Evolutionary conservation across 2,329 filamentous ascomycete genomes (phyloP), one percentile per base, ranked within the genome.

Genomic region (Metarhizium robertsii): DNA sequence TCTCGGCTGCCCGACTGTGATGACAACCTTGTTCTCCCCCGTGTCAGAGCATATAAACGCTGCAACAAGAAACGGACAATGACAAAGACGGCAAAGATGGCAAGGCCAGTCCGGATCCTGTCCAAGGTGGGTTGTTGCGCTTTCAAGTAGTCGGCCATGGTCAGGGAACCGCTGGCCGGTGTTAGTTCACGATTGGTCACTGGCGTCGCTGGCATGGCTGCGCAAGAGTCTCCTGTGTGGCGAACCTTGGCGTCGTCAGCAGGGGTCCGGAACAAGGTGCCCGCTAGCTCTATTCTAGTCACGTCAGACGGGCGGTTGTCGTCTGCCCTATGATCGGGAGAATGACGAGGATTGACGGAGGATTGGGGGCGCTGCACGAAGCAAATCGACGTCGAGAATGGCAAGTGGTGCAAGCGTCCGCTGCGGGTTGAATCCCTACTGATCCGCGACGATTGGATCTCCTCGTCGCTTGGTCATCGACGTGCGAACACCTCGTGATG

Each of bases 61-160:
- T 61, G 57, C 45, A 64, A 53, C 56, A 67, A 67, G 58, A 62
- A 66, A 34, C 66, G 66, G 55, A 67, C 65, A 59, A 72, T 66
- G 55, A 69, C 55, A 55, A 70, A 59, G 53, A 75, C 55, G 55
- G 67, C 67, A 61, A 73, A 67, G 57, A 71, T 56, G 54, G 67
- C 63, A 43, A 71, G 62, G 30, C 64, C 65, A 54, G 61, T 59
- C 49, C 64, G 63, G 46, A 69, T 54, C 50, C 61, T 63, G 36
- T 62, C 58, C 55, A 64, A 61, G 52, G 64, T 58, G 67, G 68
- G 67, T 56, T 61, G 59, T 52, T 66, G 62, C 59, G 55, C 57
- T 54, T 58, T 69, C 57, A 69, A 67, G 64, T 68, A 68, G 63
- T 65, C 58, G 56, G 55, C 57, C 53, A 59, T 61, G 53, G 61